Base-by-base conservation (phyloP, 352 stramenopile species). In the Discostella stelligera region DNA sequence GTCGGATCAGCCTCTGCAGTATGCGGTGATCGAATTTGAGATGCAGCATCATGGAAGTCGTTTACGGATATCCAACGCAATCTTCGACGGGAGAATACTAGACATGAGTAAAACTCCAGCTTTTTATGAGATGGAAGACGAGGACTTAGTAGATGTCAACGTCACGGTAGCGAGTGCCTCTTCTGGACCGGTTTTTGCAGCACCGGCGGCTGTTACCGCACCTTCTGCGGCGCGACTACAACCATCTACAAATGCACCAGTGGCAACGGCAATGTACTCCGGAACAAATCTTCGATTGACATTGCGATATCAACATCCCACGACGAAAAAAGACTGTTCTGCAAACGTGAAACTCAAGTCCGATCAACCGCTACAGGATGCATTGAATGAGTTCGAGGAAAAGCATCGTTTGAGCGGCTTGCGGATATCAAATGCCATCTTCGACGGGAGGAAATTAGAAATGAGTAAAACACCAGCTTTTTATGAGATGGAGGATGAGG, bases 401-500 rank as follows among this genome's bases (percentile, higher is more conserved):
- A 44, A 10, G 37, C 52, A 60, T 41, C 6, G n/a, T 41, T n/a
- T 18, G 37, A 41, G 30, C 9, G n/a, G 1, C n/a, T 37, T 63
- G 14, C 21, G 52, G 23, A 67, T 74, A 21, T 44, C 66, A 18
- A 30, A 44, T 46, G 58, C 32, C 4, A 64, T 61, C 11, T 90
- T 90, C 66, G 84, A 90, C 60, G 84, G 84, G 16, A n/a, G 80
- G 59, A 65, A 61, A 41, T 64, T 89, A 14, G 46, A 85, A 49
- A 49, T 83, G 25, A 61, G 62, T 0, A 70, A 71, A 56, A 86
- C 75, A n/a, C 82, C 82, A 41, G 41, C 25, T 21, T 77, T 62
- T 63, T 86, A 89, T 75, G 82, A 89, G 14, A 85, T 90, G 76
- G 79, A 88, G 32, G 61, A 75, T 37, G 79, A 78, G 55, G 84